phyloP scores from a whole-genome alignment of 106 monocot genomes.

The Ottelia alismoides region DNA sequence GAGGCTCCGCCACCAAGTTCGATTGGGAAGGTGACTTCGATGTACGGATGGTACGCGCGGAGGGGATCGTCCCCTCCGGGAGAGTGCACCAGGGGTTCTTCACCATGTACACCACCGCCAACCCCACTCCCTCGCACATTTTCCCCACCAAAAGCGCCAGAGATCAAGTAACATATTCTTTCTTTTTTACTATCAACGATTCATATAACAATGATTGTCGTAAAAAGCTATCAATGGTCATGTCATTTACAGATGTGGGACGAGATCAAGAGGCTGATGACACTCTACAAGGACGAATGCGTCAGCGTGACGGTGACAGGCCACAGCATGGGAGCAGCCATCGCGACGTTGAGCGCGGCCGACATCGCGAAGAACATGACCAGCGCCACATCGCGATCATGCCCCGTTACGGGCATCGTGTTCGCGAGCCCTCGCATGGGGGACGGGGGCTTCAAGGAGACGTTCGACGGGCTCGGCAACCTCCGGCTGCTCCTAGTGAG shows the following conservation, averaged over 20 bases:
- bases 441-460: neutral
- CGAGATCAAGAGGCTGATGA: neutral
- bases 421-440: neutral
- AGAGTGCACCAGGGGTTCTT: neutral
- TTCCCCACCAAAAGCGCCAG: neutral
- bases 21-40: neutral
- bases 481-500: neutral
- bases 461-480: neutral
- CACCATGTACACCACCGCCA: neutral
- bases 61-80: neutral
- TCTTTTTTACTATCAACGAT: too few species aligned
- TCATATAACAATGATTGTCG: too few species aligned
- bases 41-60: neutral
- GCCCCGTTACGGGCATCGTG: neutral
- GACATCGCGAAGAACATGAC: neutral
- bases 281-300: neutral
- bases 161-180: too few species aligned
- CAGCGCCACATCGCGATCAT: neutral
- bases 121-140: neutral
- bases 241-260: too few species aligned
- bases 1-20: neutral
- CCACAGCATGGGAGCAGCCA: neutral
- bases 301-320: neutral
- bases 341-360: neutral
- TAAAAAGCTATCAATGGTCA: too few species aligned